Percentiles rank a stretch among this genome's conserved stretches.
These are phyloP conservation scores for Dillenia turbinata DNA, from an alignment of 164 flowering plant species.

Conservation along the genomic window DNA sequence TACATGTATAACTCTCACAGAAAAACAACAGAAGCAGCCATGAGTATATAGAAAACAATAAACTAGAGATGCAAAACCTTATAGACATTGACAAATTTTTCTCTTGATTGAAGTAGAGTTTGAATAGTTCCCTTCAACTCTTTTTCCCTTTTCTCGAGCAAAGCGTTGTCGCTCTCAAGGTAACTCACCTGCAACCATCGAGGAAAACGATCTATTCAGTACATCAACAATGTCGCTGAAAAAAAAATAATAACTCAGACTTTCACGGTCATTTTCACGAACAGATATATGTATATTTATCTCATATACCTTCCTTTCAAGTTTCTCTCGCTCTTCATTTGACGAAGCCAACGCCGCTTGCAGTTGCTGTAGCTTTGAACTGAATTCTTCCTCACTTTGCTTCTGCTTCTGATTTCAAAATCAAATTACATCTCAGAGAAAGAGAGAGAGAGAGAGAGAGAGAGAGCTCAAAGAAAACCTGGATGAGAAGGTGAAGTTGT, in stretches of 20 bases:
- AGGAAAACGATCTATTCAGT: background rate
- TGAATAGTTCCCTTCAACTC: conserved; percentile 51
- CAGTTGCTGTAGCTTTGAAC: conserved; percentile 33
- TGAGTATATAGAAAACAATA: background rate
- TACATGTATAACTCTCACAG: background rate
- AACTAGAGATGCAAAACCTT: conserved; percentile 28
- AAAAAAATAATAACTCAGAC: background rate
- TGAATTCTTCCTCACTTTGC: conserved; percentile 46
- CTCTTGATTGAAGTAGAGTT: conserved; percentile 45
- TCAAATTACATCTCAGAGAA: background rate
- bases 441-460: background rate
- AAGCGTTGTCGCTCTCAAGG: conserved; percentile 49
- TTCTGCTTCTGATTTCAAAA: conserved; percentile 42
- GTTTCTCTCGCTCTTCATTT: conserved; percentile 31
- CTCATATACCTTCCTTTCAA: conserved; percentile 41
- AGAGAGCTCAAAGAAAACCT: conserved; percentile 28
- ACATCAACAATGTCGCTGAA: background rate
- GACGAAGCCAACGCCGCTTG: conserved; percentile 39
- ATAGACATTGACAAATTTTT: conserved; percentile 40
- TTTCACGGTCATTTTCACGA: conserved; percentile 1
- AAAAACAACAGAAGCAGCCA: background rate
- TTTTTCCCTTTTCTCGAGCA: conserved; percentile 55
- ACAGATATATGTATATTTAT: background rate
- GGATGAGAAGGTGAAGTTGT: conserved; percentile 24
- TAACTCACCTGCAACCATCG: conserved; percentile 33